Base-by-base conservation (phyloP, 176 grass and related monocot species). In the Carex littledalei region DNA sequence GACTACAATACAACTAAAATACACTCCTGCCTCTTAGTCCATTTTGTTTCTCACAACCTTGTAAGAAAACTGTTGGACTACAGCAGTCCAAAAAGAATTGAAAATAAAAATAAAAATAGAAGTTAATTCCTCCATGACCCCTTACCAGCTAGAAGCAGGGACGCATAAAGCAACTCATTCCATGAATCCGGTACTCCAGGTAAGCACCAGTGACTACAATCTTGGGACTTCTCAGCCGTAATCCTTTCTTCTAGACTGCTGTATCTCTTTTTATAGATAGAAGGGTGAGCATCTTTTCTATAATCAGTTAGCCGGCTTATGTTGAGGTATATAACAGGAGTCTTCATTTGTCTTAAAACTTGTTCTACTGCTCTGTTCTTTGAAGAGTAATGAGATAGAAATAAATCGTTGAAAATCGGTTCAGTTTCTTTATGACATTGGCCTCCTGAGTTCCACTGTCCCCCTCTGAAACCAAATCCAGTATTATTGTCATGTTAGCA, bases 131-230 rank as follows among this genome's bases (percentile, higher is more conserved):
- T 91, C 92, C 92, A 94, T 8, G 91, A 80, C 17, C 94, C 94
- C 84, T 88, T 91, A 56, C 94, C 90, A 84, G 87, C 86, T 34
- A 84, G 82, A 24, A 98, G 92, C 63, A 98, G 86, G 11, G 92
- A 93, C 9, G 89, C 89, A 60, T 94, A 98, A 18, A 98, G 70
- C 57, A 98, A 88, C 63, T 98, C 88, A 9, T 98, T 98, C 92
- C 95, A 98, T 1, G 91, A 90, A 83, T 98, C 95, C 2, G 95
- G 96, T 49, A 98, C 80, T 3, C 96, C 96, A 9, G 91, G 96
- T 60, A 95, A 81, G 77, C 96, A 98, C 96, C 96, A 98, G 89
- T 98, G 91, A 85, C 96, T 98, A 87, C 96, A 98, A 92, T 98
- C 96, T 89, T 98, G 91, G 37, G 71, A 89, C 17, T 63, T 87